phyloP scores from a whole-genome alignment of 345 rosid species.

The Bretschneidera sinensis region DNA sequence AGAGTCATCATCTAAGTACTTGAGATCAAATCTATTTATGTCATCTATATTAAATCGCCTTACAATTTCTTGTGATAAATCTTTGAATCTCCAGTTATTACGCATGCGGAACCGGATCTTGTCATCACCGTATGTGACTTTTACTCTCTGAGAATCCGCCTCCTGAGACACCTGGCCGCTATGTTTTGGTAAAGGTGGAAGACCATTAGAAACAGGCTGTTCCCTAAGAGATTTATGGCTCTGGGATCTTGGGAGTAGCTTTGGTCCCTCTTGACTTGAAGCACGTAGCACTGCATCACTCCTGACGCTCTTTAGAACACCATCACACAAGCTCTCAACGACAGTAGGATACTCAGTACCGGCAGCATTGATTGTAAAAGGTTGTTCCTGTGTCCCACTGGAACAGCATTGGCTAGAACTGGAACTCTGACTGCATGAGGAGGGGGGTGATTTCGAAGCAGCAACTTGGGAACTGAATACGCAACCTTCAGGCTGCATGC shows the following conservation, averaged over 20 bases:
- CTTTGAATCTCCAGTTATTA: constrained; percentile 37
- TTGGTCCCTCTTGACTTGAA: constrained; percentile 38
- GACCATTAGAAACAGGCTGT: constrained; percentile 28
- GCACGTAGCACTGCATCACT: constrained; percentile 45
- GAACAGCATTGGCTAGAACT: too few relatives aligned
- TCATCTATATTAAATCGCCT: constrained; percentile 64
- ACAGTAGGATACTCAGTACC: constrained; percentile 22
- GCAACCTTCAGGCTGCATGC: constrained; percentile 26
- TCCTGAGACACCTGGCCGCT: constrained; percentile 31
- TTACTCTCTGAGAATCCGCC: constrained; percentile 48
- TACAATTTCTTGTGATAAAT: constrained; percentile 57
- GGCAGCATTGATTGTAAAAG: constrained; percentile 21
- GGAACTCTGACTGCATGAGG: constrained; percentile 71
- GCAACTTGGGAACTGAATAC: constrained; percentile 20
- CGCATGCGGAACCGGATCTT: constrained; percentile 65
- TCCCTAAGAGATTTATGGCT: constrained; percentile 35
- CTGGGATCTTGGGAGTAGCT: constrained; percentile 37
- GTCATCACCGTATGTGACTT: constrained; percentile 59
- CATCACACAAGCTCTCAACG: constrained; percentile 27
- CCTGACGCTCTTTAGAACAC: constrained; percentile 32
- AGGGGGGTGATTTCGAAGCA: constrained; percentile 54
- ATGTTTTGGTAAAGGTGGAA: constrained; percentile 18
- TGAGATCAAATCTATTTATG: constrained; percentile 52
- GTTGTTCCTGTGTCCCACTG: constrained; percentile 46
- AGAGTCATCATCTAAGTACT: constrained; percentile 89